A percentile compares a stretch with the other conserved stretches of the same genome.
Evolutionary conservation across 169 alveolate genomes (phyloP).

Genomic region (Theileria annulata): DNA sequence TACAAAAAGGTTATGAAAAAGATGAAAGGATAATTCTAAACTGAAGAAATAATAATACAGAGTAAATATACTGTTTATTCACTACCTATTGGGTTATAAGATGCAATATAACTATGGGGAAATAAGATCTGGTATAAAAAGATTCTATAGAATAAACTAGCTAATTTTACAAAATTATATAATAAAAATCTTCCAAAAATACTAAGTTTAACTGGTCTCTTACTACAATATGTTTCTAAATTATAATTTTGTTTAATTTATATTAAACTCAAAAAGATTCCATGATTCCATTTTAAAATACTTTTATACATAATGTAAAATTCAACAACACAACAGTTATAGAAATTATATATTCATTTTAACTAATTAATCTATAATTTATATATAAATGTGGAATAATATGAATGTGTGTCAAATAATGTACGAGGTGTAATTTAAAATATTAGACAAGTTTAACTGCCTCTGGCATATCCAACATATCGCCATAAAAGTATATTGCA

Average conservation of each 20-base stretch:
- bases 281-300: not conserved
- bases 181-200: not conserved
- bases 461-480: constrained; percentile 78
- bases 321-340: not conserved
- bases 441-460: constrained; percentile 60
- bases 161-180: not conserved
- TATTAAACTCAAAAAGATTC: not conserved
- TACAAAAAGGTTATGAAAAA: not conserved
- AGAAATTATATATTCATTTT: not conserved
- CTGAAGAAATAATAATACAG: not conserved
- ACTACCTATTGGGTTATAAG: constrained; percentile 13
- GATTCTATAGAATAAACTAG: not conserved
- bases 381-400: not conserved
- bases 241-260: not conserved
- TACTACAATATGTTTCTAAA: not conserved
- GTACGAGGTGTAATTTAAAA: not conserved
- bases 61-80: not conserved
- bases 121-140: not conserved
- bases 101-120: constrained; percentile 18
- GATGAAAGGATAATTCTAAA: not conserved
- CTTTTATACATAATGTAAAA: not conserved
- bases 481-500: constrained; percentile 76
- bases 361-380: not conserved
- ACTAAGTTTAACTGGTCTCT: not conserved
- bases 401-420: not conserved